phyloP scores from a whole-genome alignment of 176 grass and related monocot species.

The Hyparrhenia diplandra region DNA sequence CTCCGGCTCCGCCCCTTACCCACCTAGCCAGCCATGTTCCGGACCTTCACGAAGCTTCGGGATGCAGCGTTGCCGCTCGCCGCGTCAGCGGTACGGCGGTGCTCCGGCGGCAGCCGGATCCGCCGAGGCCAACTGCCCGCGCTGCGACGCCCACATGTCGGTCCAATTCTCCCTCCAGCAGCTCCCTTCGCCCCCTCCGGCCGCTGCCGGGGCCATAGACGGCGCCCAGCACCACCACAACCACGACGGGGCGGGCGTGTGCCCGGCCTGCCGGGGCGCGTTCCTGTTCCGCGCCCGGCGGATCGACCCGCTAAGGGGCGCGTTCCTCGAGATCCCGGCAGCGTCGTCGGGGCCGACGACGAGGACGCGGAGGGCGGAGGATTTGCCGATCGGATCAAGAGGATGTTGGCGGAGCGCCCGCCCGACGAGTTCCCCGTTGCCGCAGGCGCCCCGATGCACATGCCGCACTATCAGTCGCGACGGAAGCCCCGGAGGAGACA shows the following conservation, averaged over 20 bases:
- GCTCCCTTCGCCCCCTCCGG: neutral
- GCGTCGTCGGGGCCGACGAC: neutral
- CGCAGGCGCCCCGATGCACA: conserved; percentile 38
- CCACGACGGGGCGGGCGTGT: conserved; percentile 44
- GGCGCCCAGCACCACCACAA: neutral
- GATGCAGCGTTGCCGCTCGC: conserved; percentile 36
- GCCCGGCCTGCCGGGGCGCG: conserved; percentile 47
- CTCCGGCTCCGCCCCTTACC: neutral
- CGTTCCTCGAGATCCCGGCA: conserved; percentile 71
- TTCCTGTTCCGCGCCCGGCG: conserved; percentile 63
- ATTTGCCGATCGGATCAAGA: conserved; percentile 34
- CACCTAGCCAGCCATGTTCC: conserved; percentile 23
- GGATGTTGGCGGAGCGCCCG: conserved; percentile 49
- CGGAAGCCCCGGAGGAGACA: conserved; percentile 31
- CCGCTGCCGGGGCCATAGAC: neutral
- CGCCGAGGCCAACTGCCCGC: conserved; percentile 64
- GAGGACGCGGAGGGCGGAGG: conserved; percentile 20
- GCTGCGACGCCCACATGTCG: conserved; percentile 50
- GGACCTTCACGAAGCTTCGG: conserved; percentile 39
- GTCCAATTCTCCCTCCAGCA: conserved; percentile 53
- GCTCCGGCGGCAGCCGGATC: conserved; percentile 41
- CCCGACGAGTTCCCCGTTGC: conserved; percentile 45
- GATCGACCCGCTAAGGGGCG: conserved; percentile 64
- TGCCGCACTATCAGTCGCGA: conserved; percentile 7
- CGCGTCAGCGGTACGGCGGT: conserved; percentile 16